Evolutionary conservation across 164 flowering plant species (phyloP).

Genomic region (Annona cherimola): DNA sequence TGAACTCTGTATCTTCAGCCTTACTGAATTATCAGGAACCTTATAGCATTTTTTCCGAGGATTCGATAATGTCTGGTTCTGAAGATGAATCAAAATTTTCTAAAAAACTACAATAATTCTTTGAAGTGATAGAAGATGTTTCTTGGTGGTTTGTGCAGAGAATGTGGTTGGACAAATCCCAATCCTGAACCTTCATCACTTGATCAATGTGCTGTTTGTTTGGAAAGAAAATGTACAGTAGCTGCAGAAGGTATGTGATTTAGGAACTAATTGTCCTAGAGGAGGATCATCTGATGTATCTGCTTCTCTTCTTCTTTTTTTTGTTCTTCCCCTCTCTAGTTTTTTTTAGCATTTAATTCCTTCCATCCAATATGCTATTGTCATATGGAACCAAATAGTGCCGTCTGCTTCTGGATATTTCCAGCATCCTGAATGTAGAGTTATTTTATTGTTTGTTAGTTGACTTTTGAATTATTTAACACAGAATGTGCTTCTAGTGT

Average conservation of each 20-base stretch:
- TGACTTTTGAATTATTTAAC: not conserved
- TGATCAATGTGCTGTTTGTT: conserved; percentile 89
- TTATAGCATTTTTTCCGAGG: not conserved
- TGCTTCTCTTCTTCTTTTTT: not conserved
- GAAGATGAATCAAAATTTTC: not conserved
- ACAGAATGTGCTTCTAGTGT: not conserved
- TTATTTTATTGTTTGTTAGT: not conserved
- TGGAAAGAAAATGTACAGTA: conserved; percentile 83
- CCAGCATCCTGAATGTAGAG: too few species aligned
- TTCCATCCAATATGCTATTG: not conserved
- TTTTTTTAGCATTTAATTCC: not conserved
- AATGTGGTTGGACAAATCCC: conserved; percentile 71
- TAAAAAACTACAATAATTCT: not conserved
- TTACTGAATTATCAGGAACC: not conserved
- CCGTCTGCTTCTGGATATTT: not conserved
- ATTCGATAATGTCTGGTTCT: not conserved
- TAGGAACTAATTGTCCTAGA: not conserved
- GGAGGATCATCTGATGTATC: not conserved
- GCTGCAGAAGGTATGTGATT: conserved; percentile 73
- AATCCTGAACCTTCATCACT: conserved; percentile 36
- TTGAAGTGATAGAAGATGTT: not conserved
- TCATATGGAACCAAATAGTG: not conserved
- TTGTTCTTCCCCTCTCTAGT: not conserved
- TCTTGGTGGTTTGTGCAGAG: conserved; percentile 38
- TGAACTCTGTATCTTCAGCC: not conserved